A percentile compares a stretch with the other conserved stretches of the same genome.
Evolutionary conservation across 1,139 yeast species (phyloP).

Genomic region (Kodamaea suecica): DNA sequence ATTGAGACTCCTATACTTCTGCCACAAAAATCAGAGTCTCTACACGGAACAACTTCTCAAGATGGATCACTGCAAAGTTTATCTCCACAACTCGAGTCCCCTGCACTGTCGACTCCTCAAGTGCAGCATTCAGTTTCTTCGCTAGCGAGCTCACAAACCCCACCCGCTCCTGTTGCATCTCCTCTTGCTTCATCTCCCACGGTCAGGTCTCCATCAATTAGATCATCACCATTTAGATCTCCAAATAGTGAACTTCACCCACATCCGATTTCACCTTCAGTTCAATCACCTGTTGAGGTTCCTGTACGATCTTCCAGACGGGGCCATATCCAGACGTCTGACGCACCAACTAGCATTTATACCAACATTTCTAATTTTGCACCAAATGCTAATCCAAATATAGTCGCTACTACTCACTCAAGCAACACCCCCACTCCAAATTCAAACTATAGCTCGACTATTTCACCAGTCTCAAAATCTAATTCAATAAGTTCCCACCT

Average conservation of each 20-base stretch:
- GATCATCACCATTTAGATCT: neutral
- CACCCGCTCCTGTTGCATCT: neutral
- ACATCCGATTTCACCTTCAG: neutral
- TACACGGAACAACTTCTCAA: too few species aligned
- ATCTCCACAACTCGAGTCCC: too few species aligned
- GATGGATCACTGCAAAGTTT: too few species aligned
- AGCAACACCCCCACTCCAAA: neutral
- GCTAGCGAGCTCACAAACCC: too few species aligned
- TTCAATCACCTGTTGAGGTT: slow-evolving; percentile 12
- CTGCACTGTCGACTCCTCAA: too few species aligned
- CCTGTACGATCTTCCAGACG: slow-evolving; percentile 22
- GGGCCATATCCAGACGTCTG: slow-evolving; percentile 6
- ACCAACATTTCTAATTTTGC: slow-evolving; percentile 1
- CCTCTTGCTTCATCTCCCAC: slow-evolving; percentile 4
- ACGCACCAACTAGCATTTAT: slow-evolving; percentile 1
- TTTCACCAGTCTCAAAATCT: neutral
- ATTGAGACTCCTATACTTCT: too few species aligned
- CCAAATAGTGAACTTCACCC: neutral
- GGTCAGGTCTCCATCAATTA: neutral
- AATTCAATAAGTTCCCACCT: neutral
- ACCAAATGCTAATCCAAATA: neutral
- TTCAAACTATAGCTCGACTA: neutral
- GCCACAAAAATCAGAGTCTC: too few species aligned
- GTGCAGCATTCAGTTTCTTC: too few species aligned
- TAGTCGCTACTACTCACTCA: neutral